Evolutionary conservation across 2,329 filamentous ascomycete genomes (phyloP), one percentile per base, ranked within the genome.

Genomic region (Paraphaeosphaeria minitans): DNA sequence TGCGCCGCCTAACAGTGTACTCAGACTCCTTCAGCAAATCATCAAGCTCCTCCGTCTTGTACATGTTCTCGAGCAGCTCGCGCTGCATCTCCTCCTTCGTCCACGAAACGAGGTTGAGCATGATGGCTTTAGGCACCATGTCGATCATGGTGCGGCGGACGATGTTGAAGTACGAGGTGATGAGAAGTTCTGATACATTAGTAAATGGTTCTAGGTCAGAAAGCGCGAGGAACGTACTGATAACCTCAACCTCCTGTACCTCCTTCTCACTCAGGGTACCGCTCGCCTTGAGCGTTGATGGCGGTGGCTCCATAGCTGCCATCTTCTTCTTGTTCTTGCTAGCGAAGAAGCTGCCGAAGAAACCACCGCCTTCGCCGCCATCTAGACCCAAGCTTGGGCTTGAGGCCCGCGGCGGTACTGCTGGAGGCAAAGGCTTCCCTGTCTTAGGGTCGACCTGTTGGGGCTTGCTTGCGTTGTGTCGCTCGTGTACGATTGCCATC

Each of bases 301-400:
- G 95, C 41, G 95, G 95, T 14, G 95, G 84, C 77, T 99, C 95
- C 95, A 99, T 99, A 49, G 94, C 93, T n/a, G 95, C 95, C 81
- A 96, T 96, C 89, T 97, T 98, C 87, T 99, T 99, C 88, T 98
- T 99, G 83, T 98, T 99, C 87, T 98, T 99, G 74, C 92, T 93
- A 12, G 95, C 92, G 75, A 97, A 99, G 86, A 99, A 99, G 73
- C 92, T 96, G 68, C 95, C 95, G 71, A 99, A 99, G 85, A 99
- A 99, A 39, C 94, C 93, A 60, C 85, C 71, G 16, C 77, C 72
- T 10, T 75, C 82, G 7, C 73, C 82, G 74, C 91, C 51, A 39
- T 55, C 58, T 5, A 61, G 77, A 78, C 52, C 88, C 50, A 92
- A 81, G 41, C 89, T 90, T 8, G 92, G 95, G 74, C 89, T 96